These are phyloP conservation scores for Hyaloscypha hepaticicola DNA, from an alignment of 495 filamentous ascomycete genomes.

Conservation along the genomic window DNA sequence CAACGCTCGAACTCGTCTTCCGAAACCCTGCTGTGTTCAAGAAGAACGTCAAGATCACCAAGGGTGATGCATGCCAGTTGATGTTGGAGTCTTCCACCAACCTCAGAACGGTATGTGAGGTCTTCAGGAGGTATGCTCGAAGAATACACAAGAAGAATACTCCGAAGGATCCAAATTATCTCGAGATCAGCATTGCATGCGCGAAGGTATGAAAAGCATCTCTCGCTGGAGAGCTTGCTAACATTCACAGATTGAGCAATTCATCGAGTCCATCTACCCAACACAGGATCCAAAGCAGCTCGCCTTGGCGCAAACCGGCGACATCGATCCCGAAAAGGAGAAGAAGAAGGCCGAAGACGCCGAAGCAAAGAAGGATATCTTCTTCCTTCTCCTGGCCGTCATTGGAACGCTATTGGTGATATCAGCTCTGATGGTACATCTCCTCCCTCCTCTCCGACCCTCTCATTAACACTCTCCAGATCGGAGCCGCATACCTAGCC, in stretches of 20 bases:
- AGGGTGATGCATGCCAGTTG: constrained; percentile 85
- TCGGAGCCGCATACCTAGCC: constrained; percentile 38
- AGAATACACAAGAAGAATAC: constrained; percentile 93
- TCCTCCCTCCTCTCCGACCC: not conserved
- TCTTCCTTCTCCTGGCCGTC: constrained; percentile 63
- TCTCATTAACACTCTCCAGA: constrained; percentile 29
- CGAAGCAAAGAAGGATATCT: constrained; percentile 56
- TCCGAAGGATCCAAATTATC: constrained; percentile 87
- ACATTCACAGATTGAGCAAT: constrained; percentile 79
- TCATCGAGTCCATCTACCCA: constrained; percentile 93
- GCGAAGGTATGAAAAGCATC: constrained; percentile 64
- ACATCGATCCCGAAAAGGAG: constrained; percentile 36
- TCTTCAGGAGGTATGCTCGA: constrained; percentile 73
- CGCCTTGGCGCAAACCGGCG: constrained; percentile 32
- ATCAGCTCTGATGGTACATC: constrained; percentile 63
- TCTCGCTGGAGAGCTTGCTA: not conserved
- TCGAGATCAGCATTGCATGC: constrained; percentile 88
- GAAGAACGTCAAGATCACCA: constrained; percentile 91
- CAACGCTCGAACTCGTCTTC: constrained; percentile 88
- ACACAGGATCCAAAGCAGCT: constrained; percentile 53
- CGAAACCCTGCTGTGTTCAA: constrained; percentile 87
- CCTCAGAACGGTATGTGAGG: constrained; percentile 70
- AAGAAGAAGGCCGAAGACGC: constrained; percentile 41
- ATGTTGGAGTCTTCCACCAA: constrained; percentile 95
- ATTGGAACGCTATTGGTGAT: constrained; percentile 58